Evolutionary conservation across 2,329 filamentous ascomycete species (phyloP).

Genomic region (Paraphaeosphaeria sporulosa): DNA sequence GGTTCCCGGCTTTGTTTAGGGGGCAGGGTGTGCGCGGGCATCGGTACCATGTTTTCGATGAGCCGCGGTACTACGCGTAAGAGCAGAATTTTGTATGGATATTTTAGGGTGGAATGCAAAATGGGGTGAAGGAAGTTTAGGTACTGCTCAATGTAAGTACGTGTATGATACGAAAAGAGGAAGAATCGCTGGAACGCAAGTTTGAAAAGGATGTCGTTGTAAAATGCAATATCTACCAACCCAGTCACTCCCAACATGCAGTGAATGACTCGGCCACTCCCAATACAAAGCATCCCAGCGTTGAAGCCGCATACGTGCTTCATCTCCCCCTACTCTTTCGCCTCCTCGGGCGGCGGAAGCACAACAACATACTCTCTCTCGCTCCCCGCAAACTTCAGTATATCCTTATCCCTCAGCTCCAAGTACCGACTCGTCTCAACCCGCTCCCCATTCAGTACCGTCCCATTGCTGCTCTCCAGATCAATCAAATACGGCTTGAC

Average conservation of each 20-base stretch:
- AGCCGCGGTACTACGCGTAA: conserved; percentile 54
- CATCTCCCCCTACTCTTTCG: not conserved
- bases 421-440: conserved; percentile 81
- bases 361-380: conserved; percentile 96
- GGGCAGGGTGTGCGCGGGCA: conserved; percentile 89
- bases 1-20: conserved; percentile 85
- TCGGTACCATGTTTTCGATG: conserved; percentile 92
- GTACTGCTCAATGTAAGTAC: not conserved
- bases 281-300: not conserved
- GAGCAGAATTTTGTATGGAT: not conserved
- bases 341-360: conserved; percentile 61
- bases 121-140: not conserved
- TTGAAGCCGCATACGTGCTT: not conserved
- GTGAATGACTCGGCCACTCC: not conserved
- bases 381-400: conserved; percentile 86
- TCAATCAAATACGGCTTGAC: conserved; percentile 87
- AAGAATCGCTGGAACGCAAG: not conserved
- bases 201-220: not conserved
- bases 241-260: not conserved
- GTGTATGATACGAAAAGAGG: not conserved
- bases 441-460: conserved; percentile 77
- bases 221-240: not conserved
- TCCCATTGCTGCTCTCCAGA: conserved; percentile 92
- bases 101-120: not conserved
- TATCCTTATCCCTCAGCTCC: conserved; percentile 87